Evolutionary conservation across 176 grass and related monocot species (phyloP).

Genomic region (Oryza coarctata): DNA sequence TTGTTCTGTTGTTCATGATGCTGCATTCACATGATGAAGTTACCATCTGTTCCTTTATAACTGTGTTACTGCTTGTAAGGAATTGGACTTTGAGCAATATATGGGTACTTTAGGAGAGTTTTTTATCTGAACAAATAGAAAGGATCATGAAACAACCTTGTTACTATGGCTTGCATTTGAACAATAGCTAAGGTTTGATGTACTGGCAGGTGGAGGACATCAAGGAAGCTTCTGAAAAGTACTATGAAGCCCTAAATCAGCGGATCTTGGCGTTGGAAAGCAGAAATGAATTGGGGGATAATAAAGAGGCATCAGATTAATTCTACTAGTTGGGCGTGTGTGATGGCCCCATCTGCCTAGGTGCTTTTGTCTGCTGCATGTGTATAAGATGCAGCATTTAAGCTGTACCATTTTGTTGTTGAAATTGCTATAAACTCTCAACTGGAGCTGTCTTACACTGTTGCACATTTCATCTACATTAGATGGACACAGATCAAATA

Average conservation of each 20-base stretch:
- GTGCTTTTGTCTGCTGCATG: conserved; percentile 37
- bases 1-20: not conserved
- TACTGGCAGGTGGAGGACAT: conserved; percentile 63
- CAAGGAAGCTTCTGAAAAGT: conserved; percentile 52
- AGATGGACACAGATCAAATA: conserved; percentile 49
- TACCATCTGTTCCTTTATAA: conserved; percentile 2
- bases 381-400: conserved; percentile 32
- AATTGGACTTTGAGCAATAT: not conserved
- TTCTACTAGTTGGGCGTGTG: conserved; percentile 19
- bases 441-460: conserved; percentile 21
- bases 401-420: conserved; percentile 34
- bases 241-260: conserved; percentile 47
- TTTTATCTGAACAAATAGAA: not conserved
- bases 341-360: conserved; percentile 13
- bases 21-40: not conserved
- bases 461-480: conserved; percentile 19
- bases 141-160: not conserved
- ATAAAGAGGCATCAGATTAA: conserved; percentile 52
- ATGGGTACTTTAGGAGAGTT: not conserved
- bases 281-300: conserved; percentile 34
- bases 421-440: conserved; percentile 22
- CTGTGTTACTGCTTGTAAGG: not conserved
- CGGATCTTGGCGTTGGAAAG: conserved; percentile 58
- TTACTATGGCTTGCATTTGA: conserved; percentile 19
- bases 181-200: conserved; percentile 17